Evolutionary conservation across 2,329 filamentous ascomycete species (phyloP).

Genomic region (Lachnellula cervina): DNA sequence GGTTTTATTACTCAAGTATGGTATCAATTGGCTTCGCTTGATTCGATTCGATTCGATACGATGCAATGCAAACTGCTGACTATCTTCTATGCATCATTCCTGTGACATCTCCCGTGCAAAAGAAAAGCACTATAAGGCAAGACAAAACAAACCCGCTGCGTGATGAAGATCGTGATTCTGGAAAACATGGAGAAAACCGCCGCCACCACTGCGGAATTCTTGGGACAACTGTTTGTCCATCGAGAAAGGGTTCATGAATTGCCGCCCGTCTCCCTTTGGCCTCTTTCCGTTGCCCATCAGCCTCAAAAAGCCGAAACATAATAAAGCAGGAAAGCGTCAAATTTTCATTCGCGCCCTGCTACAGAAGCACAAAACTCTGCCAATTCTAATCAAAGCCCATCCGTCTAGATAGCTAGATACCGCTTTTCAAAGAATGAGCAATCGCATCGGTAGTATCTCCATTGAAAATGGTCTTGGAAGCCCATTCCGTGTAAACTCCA

Average conservation of each 20-base stretch:
- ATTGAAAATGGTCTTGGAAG: not conserved
- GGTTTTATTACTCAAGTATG: conserved; percentile 20
- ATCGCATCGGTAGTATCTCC: conserved; percentile 2
- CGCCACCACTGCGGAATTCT: conserved; percentile 11
- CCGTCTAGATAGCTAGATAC: conserved; percentile 16
- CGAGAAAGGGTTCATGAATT: conserved; percentile 6
- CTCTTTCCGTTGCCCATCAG: conserved; percentile 3
- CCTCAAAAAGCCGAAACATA: conserved; percentile 8
- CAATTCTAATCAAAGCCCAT: conserved; percentile 21
- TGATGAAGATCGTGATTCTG: conserved; percentile 29
- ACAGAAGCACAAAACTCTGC: conserved; percentile 17
- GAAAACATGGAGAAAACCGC: conserved; percentile 20
- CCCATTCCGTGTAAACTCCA: not conserved
- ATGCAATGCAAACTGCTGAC: conserved; percentile 27
- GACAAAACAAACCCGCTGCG: conserved; percentile 23
- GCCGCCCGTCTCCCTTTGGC: conserved; percentile 3
- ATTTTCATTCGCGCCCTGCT: conserved; percentile 11
- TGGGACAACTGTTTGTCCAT: conserved; percentile 12
- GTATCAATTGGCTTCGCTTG: conserved; percentile 24
- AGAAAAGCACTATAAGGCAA: conserved; percentile 19
- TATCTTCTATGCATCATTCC: conserved; percentile 25
- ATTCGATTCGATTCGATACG: not conserved
- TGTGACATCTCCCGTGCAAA: conserved; percentile 28
- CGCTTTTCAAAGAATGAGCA: not conserved
- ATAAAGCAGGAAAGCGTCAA: conserved; percentile 14